A percentile compares a stretch with the other conserved stretches of the same genome.
Conservation (phyloP, 805 yeast species). For the Yarrowia sp. region DNA sequence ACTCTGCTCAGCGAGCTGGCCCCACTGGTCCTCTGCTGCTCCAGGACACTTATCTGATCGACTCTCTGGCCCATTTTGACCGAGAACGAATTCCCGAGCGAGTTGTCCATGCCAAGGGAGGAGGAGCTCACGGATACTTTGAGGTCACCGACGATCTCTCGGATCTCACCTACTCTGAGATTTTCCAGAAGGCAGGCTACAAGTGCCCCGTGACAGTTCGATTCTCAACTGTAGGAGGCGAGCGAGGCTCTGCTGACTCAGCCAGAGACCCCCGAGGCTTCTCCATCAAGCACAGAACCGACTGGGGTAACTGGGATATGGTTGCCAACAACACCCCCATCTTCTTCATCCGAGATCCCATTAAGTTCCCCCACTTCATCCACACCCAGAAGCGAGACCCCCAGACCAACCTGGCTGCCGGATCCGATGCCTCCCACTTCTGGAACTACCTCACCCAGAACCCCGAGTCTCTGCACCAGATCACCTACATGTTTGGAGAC, state of each 20-base stretch:
- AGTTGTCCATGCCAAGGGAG: slow-evolving; percentile 93
- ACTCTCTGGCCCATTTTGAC: slow-evolving; percentile 84
- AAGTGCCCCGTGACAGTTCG: slow-evolving; percentile 71
- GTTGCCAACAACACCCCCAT: slow-evolving; percentile 88
- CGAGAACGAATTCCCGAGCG: slow-evolving; percentile 91
- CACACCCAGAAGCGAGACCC: slow-evolving; percentile 91
- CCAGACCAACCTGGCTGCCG: slow-evolving; percentile 67
- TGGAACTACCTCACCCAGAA: slow-evolving; percentile 83
- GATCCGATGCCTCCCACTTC: slow-evolving; percentile 71
- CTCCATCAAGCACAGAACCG: slow-evolving; percentile 79
- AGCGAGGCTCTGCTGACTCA: slow-evolving; percentile 79
- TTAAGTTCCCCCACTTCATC: slow-evolving; percentile 85
- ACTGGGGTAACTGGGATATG: slow-evolving; percentile 84
- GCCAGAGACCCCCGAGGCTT: slow-evolving; percentile 91
- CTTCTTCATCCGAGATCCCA: slow-evolving; percentile 83
- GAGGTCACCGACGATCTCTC: slow-evolving; percentile 86
- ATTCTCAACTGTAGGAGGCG: slow-evolving; percentile 90
- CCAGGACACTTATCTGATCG: slow-evolving; percentile 83
- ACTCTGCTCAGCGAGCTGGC: slow-evolving; percentile 61
- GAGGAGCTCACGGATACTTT: slow-evolving; percentile 87
- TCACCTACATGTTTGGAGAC: slow-evolving; percentile 74
- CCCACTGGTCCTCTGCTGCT: slow-evolving; percentile 78
- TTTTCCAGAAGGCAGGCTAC: slow-evolving; percentile 73
- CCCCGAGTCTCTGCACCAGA: slow-evolving; percentile 78
- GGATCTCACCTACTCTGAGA: slow-evolving; percentile 71